A percentile compares a stretch with the other conserved stretches of the same genome.
These are phyloP conservation scores for Fusarium torreyae DNA, from an alignment of 2,329 filamentous ascomycete genomes.

Conservation along the genomic window DNA sequence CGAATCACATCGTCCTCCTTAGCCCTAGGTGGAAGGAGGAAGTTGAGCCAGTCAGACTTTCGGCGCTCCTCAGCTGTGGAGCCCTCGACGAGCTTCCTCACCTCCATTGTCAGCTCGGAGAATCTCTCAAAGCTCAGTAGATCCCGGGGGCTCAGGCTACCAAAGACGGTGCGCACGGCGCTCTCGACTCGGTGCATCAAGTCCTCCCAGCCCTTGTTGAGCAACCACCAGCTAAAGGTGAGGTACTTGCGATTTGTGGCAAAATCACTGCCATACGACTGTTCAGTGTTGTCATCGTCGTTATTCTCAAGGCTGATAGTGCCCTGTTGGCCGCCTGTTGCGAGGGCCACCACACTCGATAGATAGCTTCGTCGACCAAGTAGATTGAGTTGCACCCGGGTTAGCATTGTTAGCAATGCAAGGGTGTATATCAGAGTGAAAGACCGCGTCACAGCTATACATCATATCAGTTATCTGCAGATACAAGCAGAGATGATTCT, in stretches of 20 bases:
- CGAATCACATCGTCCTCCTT: slow-evolving; percentile 87
- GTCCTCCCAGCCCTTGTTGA: slow-evolving; percentile 90
- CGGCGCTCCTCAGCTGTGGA: slow-evolving; percentile 58
- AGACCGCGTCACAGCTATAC: slow-evolving; percentile 85
- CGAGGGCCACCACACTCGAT: slow-evolving; percentile 92
- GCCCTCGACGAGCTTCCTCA: slow-evolving; percentile 89
- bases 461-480: slow-evolving; percentile 25
- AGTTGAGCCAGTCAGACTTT: slow-evolving; percentile 80
- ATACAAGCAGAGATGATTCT: neutral
- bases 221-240: slow-evolving; percentile 97
- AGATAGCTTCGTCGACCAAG: slow-evolving; percentile 96
- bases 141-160: slow-evolving; percentile 89
- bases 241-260: slow-evolving; percentile 96
- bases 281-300: slow-evolving; percentile 87
- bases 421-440: slow-evolving; percentile 95
- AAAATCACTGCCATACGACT: slow-evolving; percentile 91
- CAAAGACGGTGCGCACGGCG: slow-evolving; percentile 93
- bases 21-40: slow-evolving; percentile 83
- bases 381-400: slow-evolving; percentile 95
- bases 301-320: slow-evolving; percentile 93
- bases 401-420: slow-evolving; percentile 89
- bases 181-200: slow-evolving; percentile 84
- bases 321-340: slow-evolving; percentile 79
- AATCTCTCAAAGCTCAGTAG: slow-evolving; percentile 86
- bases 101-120: slow-evolving; percentile 84